Evolutionary conservation across 2,329 filamentous ascomycete genomes (phyloP), one percentile per base, ranked within the genome.

Genomic region (Akanthomyces uredinophilus): DNA sequence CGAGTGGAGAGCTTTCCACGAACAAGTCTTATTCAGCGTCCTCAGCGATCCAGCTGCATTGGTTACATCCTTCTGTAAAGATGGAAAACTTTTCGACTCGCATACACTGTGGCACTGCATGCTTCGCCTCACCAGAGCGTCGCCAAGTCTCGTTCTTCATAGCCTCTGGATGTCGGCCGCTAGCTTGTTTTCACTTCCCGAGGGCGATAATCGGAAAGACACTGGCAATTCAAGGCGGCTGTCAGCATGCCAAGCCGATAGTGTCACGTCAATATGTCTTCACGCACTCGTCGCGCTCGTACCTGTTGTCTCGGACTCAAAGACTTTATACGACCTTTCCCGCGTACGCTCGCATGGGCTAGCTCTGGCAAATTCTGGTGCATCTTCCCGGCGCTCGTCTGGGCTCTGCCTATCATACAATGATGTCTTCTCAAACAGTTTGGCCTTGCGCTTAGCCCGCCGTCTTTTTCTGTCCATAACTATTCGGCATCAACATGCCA

Each of bases 1-100:
- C 14, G 77, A 84, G 63, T 89, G 86, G 83, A 83, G 80, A 65
- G 69, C 78, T 1, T 89, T 89, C 67, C 79, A 83, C 37, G 82
- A 87, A 65, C 87, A 89, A 68, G 85, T 83, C 55, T 74, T 89
- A 7, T 89, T 88, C 69, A 83, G 83, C 66, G 81, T 87, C 7
- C 76, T 90, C 53, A 85, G 84, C 66, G 80, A 85, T 54, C 83
- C 85, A 1, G 76, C 77, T 16, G 76, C 81, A 5, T 72, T 85
- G 10, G 72, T 87, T 32, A 74, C 73, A 43, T 88, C 86, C 0
- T 89, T 90, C 65, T 81, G 80, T 1, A 71, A 74, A 49, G 75
- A 82, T 13, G 79, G 78, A 13, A 77, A 80, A 50, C 70, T 85
- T 1, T 79, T 84, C 60, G 84, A 88, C 70, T 87, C 85, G 1